phyloP scores from a whole-genome alignment of 768 basidiomycete species.

The Mycena leptocephala region DNA sequence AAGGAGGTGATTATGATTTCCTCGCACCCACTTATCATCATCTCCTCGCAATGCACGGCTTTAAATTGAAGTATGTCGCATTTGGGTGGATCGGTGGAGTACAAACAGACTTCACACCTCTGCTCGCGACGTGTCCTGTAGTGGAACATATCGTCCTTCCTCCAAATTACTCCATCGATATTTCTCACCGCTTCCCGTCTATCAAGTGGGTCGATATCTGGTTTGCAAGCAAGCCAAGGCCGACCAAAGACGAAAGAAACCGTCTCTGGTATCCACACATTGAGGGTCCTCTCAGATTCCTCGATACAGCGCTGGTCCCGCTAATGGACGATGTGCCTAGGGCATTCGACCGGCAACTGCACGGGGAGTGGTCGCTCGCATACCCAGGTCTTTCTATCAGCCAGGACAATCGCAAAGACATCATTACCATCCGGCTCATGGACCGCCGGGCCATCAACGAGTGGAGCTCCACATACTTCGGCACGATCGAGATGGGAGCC shows the following conservation, averaged over 20 bases:
- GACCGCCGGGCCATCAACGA: no score
- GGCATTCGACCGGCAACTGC: background rate
- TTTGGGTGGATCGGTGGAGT: background rate
- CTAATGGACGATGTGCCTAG: background rate
- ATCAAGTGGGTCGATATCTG: background rate
- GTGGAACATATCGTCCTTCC: background rate
- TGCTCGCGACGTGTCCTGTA: background rate
- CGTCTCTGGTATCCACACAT: no score
- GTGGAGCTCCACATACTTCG: no score
- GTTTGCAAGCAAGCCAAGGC: no score
- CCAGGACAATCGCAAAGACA: background rate
- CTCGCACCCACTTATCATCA: background rate
- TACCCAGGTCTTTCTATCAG: background rate
- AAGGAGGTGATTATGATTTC: background rate
- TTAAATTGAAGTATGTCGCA: background rate
- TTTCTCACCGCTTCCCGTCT: background rate
- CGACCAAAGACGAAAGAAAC: no score
- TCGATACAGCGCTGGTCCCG: background rate
- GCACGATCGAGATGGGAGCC: no score
- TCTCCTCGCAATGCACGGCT: background rate
- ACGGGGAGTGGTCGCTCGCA: background rate
- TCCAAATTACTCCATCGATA: background rate
- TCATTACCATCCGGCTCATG: no score
- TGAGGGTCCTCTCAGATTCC: background rate
- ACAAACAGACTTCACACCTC: no score